Percentiles rank a stretch among this genome's conserved stretches.
Evolutionary conservation across 176 grass and related monocot species (phyloP).

Genomic region (Rhynchospora breviuscula): DNA sequence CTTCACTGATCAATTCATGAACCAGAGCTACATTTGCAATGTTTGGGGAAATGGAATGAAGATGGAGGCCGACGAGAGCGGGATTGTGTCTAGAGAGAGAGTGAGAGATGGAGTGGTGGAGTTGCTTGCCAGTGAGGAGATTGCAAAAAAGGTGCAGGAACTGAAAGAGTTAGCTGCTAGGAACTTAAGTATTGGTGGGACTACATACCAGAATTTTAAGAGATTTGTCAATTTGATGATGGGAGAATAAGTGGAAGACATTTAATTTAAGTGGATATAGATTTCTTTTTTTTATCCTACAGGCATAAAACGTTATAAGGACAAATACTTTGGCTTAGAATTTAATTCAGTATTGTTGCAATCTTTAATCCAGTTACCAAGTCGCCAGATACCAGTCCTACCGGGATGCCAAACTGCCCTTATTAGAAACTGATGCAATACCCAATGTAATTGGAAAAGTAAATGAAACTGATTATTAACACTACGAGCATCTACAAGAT

Average conservation of each 20-base stretch:
- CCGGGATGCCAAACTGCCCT: no score
- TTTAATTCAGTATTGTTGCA: background rate
- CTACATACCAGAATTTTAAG: constrained; percentile 42
- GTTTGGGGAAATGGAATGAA: constrained; percentile 58
- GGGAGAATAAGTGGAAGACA: background rate
- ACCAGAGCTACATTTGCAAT: constrained; percentile 64
- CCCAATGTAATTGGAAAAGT: no score
- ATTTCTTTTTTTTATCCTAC: background rate
- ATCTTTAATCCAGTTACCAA: no score
- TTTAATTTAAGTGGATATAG: background rate
- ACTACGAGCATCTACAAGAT: no score
- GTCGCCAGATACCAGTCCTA: no score
- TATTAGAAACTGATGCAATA: no score
- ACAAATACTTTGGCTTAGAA: background rate
- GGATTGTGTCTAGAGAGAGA: constrained; percentile 39
- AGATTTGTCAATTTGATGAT: constrained; percentile 39
- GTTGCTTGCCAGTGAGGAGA: constrained; percentile 31
- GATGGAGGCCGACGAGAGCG: constrained; percentile 33
- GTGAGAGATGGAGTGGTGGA: constrained; percentile 26
- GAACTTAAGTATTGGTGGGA: constrained; percentile 39
- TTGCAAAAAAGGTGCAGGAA: constrained; percentile 32
- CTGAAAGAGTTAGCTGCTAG: constrained; percentile 31
- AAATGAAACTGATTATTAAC: no score
- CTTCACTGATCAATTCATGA: constrained; percentile 63
- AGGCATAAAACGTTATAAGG: background rate